Base-by-base conservation (phyloP, 176 grass and related monocot species). In the Typha latifolia region DNA sequence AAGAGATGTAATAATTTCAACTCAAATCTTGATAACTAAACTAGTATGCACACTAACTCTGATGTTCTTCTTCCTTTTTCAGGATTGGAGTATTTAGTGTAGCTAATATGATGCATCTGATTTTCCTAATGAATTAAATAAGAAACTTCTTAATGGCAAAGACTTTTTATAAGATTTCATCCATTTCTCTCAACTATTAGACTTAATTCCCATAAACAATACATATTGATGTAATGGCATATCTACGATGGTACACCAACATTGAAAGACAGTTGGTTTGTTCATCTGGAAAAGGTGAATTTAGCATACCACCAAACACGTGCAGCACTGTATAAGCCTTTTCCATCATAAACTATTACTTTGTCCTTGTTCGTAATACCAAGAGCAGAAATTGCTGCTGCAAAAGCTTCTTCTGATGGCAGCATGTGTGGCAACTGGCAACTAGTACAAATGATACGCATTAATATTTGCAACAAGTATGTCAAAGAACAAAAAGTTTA, bases 361-460 rank as follows among this genome's bases (percentile, higher is more conserved):
- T 71, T 76, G 71, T 99, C 88, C 14, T 84, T 69, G 48, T 99
- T 87, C 49, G 64, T 78, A 16, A 97, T 85, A 78, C 52, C 89
- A 64, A 99, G 83, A 56, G 77, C 75, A 18, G 89, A 89, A 79
- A 90, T 62, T 52, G 79, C 83, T 61, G 81, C 89, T 69, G 83
- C 75, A 74, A 99, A 99, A 74, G 89, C 83, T 53, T 84, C 84
- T 82, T 93, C 71, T 65, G 78, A 87, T 70, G 89, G 89, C 49
- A 99, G 57, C 94, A 93, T 99, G 78, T 93, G 94, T 18, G 89
- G 82, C 71, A 96, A 82, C 88, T 96, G 79, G 77, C 70, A 78
- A 66, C 70, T 74, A 53, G 70, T 83, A 62, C 62, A 75, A 68
- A 21, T 6, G 47, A 73, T 21, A 67, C 43, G 65, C 18, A 63